phyloP scores from a whole-genome alignment of 2,329 filamentous ascomycete species.

The Pezicula rhizophila region DNA sequence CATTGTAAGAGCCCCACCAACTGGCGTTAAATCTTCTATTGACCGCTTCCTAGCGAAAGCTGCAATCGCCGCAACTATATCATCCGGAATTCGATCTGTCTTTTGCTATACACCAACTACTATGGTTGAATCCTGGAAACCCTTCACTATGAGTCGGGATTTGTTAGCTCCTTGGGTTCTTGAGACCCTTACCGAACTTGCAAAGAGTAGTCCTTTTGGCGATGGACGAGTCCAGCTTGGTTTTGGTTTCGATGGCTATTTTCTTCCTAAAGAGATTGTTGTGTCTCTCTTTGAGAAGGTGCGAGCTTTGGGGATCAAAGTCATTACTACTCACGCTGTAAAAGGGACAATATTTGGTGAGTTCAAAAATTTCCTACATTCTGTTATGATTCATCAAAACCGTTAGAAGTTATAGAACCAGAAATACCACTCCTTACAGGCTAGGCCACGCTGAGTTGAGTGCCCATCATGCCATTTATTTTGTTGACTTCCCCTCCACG shows the following conservation, averaged over 20 bases:
- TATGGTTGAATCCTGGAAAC: constrained; percentile 25
- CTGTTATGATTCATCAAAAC: no score
- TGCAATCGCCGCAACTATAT: constrained; percentile 34
- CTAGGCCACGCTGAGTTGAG: no score
- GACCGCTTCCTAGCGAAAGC: constrained; percentile 17
- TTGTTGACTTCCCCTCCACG: no score
- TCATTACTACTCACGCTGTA: constrained; percentile 36
- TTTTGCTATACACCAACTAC: constrained; percentile 35
- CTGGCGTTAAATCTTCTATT: not conserved
- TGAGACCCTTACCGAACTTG: constrained; percentile 29
- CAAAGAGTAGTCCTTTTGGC: constrained; percentile 23
- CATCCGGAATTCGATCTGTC: constrained; percentile 40
- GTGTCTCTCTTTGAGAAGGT: constrained; percentile 31
- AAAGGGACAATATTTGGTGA: constrained; percentile 9
- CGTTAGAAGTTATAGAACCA: no score
- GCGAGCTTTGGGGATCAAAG: constrained; percentile 29
- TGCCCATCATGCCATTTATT: no score
- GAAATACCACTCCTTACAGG: no score
- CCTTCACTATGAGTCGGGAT: constrained; percentile 21
- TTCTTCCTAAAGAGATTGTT: constrained; percentile 31
- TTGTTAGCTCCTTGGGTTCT: constrained; percentile 32
- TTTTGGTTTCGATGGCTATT: constrained; percentile 37
- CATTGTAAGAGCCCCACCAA: constrained; percentile 21
- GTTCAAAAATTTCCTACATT: not conserved
- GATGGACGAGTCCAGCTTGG: constrained; percentile 34